phyloP scores from a whole-genome alignment of 1,284 basidiomycete species.

The Xerocomus nothofagi region DNA sequence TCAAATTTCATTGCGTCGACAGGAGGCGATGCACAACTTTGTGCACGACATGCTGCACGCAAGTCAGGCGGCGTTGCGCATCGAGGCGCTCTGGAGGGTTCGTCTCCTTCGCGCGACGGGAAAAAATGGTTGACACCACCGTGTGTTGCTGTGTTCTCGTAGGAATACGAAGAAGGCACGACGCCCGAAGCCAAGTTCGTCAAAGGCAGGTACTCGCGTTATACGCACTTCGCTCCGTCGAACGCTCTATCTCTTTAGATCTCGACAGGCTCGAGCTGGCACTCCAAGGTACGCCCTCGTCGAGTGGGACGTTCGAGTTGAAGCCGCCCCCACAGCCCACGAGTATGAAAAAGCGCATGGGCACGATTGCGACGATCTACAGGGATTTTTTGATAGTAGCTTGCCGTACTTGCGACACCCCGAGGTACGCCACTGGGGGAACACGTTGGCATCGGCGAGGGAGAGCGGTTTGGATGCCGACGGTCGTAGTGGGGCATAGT shows the following conservation, averaged over 20 bases:
- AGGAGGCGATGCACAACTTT: conserved; percentile 92
- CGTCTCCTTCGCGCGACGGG: conserved; percentile 20
- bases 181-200: conserved; percentile 88
- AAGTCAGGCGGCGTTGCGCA: conserved; percentile 74
- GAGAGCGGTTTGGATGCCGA: conserved; percentile 3
- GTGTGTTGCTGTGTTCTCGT: not conserved
- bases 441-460: conserved; percentile 52
- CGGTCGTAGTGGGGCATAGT: too few relatives aligned
- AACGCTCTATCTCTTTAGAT: conserved; percentile 45
- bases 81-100: conserved; percentile 81
- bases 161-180: conserved; percentile 90
- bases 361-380: conserved; percentile 46
- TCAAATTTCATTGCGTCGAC: not conserved
- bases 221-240: too few relatives aligned
- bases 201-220: conserved; percentile 61
- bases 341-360: conserved; percentile 67
- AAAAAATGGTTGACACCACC: not conserved
- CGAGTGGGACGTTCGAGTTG: not conserved
- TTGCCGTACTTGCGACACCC: conserved; percentile 73
- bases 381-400: conserved; percentile 75
- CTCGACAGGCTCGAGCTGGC: conserved; percentile 94
- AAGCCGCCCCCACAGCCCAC: conserved; percentile 44
- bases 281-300: conserved; percentile 59
- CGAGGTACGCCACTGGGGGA: conserved; percentile 76
- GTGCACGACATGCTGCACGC: conserved; percentile 87